phyloP scores from a whole-genome alignment of 345 rosid species.

The Eucalyptus victrix region DNA sequence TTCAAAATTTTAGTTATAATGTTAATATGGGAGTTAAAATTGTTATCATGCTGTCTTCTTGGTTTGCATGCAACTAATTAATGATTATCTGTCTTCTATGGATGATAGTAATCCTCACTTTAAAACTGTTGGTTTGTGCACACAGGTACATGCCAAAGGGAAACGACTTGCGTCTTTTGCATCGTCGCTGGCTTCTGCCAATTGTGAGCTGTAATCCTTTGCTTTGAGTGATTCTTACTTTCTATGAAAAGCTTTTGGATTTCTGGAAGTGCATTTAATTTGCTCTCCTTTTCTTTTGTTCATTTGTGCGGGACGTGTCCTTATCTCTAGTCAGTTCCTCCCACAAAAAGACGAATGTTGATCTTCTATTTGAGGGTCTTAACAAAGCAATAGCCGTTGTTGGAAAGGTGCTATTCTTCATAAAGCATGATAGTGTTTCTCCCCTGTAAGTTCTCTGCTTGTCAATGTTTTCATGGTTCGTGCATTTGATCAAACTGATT shows the following conservation, averaged over 20 bases:
- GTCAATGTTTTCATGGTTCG: background rate
- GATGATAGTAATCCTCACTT: background rate
- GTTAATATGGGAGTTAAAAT: background rate
- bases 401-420: conserved; percentile 52
- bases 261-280: background rate
- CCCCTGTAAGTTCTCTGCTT: conserved; percentile 43
- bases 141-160: conserved; percentile 34
- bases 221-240: background rate
- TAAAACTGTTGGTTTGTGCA: background rate
- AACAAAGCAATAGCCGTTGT: conserved; percentile 44
- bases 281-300: background rate
- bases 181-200: conserved; percentile 27
- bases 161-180: conserved; percentile 34
- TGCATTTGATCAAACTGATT: background rate
- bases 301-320: background rate
- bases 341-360: conserved; percentile 24
- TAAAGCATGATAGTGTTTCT: conserved; percentile 45
- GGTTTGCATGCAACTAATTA: background rate
- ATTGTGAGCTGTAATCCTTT: conserved; percentile 18
- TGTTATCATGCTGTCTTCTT: background rate
- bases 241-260: background rate
- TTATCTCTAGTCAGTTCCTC: conserved; percentile 25
- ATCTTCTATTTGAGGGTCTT: conserved; percentile 41
- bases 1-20: background rate
- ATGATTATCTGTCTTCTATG: background rate